Evolutionary conservation across 257 asterid genomes (phyloP).

Genomic region (Capsicum pubescens): DNA sequence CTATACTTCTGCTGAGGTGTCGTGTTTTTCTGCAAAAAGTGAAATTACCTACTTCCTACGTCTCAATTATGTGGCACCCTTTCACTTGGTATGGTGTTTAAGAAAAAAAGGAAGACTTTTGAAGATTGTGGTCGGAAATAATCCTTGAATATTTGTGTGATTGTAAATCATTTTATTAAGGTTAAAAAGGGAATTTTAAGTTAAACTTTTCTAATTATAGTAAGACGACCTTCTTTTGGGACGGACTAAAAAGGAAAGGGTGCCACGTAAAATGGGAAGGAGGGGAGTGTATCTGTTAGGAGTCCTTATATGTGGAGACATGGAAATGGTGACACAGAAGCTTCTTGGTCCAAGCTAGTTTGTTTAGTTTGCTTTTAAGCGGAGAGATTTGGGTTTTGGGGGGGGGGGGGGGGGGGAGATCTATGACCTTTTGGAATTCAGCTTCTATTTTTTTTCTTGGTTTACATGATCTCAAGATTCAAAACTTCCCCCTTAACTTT

Average conservation of each 20-base stretch:
- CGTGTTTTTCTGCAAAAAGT: neutral
- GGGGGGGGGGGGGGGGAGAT: neutral
- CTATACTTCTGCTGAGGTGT: neutral
- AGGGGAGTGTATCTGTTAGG: neutral
- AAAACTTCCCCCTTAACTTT: too few species aligned
- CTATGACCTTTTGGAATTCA: neutral
- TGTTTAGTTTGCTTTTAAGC: neutral
- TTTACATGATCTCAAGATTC: neutral
- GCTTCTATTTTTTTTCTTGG: neutral
- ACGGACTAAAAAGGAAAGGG: too few species aligned
- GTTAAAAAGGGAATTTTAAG: too few species aligned
- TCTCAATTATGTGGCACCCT: too few species aligned
- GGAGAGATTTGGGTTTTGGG: neutral
- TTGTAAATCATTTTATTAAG: too few species aligned
- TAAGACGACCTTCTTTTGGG: too few species aligned
- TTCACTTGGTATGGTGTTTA: too few species aligned
- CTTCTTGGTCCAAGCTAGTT: neutral
- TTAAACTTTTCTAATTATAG: too few species aligned
- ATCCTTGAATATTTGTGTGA: too few species aligned
- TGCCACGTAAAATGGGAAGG: too few species aligned
- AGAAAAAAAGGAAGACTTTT: too few species aligned
- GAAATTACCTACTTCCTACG: neutral
- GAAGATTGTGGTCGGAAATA: too few species aligned
- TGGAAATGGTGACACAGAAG: neutral
- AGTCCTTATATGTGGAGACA: neutral